Evolutionary conservation across 2,329 filamentous ascomycete genomes (phyloP).

Genomic region (Fusarium redolens): DNA sequence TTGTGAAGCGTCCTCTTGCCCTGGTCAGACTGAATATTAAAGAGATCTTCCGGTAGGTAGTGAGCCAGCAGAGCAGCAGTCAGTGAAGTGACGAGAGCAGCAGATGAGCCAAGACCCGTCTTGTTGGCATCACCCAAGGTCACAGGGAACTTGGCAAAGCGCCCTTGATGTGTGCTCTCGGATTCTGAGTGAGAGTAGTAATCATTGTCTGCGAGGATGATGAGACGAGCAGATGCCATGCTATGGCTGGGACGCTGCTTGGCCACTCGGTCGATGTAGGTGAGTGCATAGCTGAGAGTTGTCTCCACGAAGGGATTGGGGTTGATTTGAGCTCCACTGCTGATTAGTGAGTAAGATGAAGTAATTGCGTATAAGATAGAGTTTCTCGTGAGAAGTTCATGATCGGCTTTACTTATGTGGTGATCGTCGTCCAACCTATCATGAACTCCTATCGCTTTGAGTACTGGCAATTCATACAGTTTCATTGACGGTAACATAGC

Average conservation of each 20-base stretch:
- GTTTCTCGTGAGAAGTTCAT: background rate
- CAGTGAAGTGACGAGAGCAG: slow-evolving; percentile 90
- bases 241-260: slow-evolving; percentile 53
- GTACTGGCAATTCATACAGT: background rate
- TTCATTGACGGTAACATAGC: background rate
- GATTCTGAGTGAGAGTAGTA: slow-evolving; percentile 81
- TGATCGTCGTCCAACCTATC: slow-evolving; percentile 3
- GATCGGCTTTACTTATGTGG: slow-evolving; percentile 1
- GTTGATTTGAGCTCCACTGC: slow-evolving; percentile 59
- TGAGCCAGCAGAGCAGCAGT: slow-evolving; percentile 81
- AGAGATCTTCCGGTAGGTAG: slow-evolving; percentile 70
- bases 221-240: slow-evolving; percentile 78
- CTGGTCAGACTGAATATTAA: slow-evolving; percentile 66
- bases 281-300: slow-evolving; percentile 86
- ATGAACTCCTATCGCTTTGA: background rate
- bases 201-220: slow-evolving; percentile 93
- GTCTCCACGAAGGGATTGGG: slow-evolving; percentile 92
- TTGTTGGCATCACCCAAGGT: slow-evolving; percentile 86
- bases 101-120: slow-evolving; percentile 94
- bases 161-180: slow-evolving; percentile 49
- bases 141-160: slow-evolving; percentile 83
- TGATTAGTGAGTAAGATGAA: slow-evolving; percentile 30
- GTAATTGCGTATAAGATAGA: background rate
- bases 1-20: slow-evolving; percentile 82
- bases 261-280: slow-evolving; percentile 72